phyloP scores from a whole-genome alignment of 2,329 filamentous ascomycete genomes.

The Apiospora rasikravindrae region DNA sequence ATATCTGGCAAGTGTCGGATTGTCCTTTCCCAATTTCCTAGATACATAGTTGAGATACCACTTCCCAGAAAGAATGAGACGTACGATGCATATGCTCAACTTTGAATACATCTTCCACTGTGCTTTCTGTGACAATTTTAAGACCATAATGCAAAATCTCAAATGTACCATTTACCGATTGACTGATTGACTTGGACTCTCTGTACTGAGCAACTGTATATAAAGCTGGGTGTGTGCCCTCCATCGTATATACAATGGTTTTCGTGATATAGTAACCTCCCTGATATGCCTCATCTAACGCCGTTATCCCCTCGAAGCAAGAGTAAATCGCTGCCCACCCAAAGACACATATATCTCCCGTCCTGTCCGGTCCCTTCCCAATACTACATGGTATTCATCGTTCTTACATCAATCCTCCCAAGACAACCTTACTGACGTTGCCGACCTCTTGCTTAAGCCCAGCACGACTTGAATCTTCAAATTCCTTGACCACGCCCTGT shows the following conservation, averaged over 20 bases:
- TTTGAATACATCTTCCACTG: background rate
- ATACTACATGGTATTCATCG: slow-evolving; percentile 20
- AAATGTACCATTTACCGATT: background rate
- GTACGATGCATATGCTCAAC: background rate
- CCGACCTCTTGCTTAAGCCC: slow-evolving; percentile 82
- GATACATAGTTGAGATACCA: background rate
- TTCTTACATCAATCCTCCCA: slow-evolving; percentile 79
- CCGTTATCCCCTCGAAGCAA: background rate
- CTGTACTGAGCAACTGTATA: background rate
- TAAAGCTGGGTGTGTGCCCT: background rate
- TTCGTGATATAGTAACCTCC: background rate
- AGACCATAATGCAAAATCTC: background rate
- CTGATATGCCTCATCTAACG: background rate
- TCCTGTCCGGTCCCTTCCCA: slow-evolving; percentile 16
- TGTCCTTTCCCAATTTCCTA: background rate
- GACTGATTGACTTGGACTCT: background rate
- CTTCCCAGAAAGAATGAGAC: background rate
- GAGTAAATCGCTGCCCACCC: slow-evolving; percentile 9
- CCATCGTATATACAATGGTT: slow-evolving; percentile 14
- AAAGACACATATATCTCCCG: background rate
- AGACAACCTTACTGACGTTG: slow-evolving; percentile 84
- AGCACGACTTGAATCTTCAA: slow-evolving; percentile 82
- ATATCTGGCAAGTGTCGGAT: background rate
- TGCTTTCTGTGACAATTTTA: too few relatives aligned
- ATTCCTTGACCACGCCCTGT: slow-evolving; percentile 85